Evolutionary conservation across 2,329 filamentous ascomycete species (phyloP).

Genomic region (Monosporascus cannonballus): DNA sequence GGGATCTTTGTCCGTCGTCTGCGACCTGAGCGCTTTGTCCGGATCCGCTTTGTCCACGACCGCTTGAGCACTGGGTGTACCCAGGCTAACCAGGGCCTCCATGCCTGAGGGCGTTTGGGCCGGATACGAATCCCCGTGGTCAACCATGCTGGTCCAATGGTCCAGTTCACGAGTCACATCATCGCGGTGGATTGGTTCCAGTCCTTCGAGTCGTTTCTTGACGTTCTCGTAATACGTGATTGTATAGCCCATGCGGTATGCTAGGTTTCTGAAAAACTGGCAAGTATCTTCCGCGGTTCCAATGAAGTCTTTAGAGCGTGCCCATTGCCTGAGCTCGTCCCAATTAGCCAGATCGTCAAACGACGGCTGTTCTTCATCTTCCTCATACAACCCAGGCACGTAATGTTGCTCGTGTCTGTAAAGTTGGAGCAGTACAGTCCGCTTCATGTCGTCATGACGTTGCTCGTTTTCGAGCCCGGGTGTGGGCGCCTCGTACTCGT

Average conservation of each 20-base stretch:
- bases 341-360: slow-evolving; percentile 20
- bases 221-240: slow-evolving; percentile 18
- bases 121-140: background rate
- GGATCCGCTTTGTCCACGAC: slow-evolving; percentile 29
- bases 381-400: background rate
- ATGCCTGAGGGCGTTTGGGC: background rate
- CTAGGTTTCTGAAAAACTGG: slow-evolving; percentile 28
- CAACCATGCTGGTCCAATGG: slow-evolving; percentile 10
- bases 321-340: slow-evolving; percentile 11
- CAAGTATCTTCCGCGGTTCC: slow-evolving; percentile 18
- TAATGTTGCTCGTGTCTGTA: background rate
- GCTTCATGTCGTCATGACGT: background rate
- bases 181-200: slow-evolving; percentile 12
- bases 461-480: no score
- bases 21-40: slow-evolving; percentile 7
- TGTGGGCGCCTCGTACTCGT: no score
- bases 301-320: slow-evolving; percentile 2
- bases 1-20: slow-evolving; percentile 10
- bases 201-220: slow-evolving; percentile 9
- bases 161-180: slow-evolving; percentile 9
- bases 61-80: slow-evolving; percentile 15
- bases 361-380: slow-evolving; percentile 12
- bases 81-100: background rate
- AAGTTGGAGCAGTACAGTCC: background rate
- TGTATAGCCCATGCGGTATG: slow-evolving; percentile 34